Evolutionary conservation across 2,329 filamentous ascomycete genomes (phyloP).

Genomic region (Stachybotrys echinatus): DNA sequence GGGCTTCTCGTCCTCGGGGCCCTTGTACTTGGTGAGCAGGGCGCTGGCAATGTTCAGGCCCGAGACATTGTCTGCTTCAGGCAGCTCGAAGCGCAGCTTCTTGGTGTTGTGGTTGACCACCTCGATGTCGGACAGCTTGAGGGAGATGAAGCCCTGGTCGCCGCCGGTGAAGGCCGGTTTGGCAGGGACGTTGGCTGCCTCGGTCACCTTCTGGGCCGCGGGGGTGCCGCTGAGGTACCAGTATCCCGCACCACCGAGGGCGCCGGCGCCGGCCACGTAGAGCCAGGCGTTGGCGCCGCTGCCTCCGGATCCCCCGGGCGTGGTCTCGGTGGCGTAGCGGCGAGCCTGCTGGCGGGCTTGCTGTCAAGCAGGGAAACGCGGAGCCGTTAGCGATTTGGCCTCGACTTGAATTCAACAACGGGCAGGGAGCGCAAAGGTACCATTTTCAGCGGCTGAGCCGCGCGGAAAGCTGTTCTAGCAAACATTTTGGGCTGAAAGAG

Average conservation of each 20-base stretch:
- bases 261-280: constrained; percentile 55
- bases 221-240: constrained; percentile 51
- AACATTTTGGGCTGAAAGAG: constrained; percentile 49
- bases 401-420: no score
- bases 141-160: constrained; percentile 81
- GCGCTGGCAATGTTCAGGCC: constrained; percentile 81
- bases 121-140: constrained; percentile 76
- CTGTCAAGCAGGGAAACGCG: constrained; percentile 6
- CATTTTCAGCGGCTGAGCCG: constrained; percentile 59
- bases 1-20: constrained; percentile 75
- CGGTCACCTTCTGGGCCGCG: constrained; percentile 49
- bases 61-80: constrained; percentile 76
- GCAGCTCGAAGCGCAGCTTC: constrained; percentile 81
- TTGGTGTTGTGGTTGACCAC: constrained; percentile 92
- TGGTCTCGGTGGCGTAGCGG: constrained; percentile 63
- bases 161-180: constrained; percentile 67
- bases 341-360: constrained; percentile 40
- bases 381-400: no score
- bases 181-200: constrained; percentile 34
- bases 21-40: constrained; percentile 87
- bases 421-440: constrained; percentile 36
- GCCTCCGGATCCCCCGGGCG: constrained; percentile 27
- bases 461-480: constrained; percentile 58
- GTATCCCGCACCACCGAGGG: constrained; percentile 51
- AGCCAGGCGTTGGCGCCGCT: constrained; percentile 50